Percentiles rank a stretch among this genome's conserved stretches.
Evolutionary conservation across 2,329 filamentous ascomycete genomes (phyloP).

Genomic region (Colletotrichum higginsianum): DNA sequence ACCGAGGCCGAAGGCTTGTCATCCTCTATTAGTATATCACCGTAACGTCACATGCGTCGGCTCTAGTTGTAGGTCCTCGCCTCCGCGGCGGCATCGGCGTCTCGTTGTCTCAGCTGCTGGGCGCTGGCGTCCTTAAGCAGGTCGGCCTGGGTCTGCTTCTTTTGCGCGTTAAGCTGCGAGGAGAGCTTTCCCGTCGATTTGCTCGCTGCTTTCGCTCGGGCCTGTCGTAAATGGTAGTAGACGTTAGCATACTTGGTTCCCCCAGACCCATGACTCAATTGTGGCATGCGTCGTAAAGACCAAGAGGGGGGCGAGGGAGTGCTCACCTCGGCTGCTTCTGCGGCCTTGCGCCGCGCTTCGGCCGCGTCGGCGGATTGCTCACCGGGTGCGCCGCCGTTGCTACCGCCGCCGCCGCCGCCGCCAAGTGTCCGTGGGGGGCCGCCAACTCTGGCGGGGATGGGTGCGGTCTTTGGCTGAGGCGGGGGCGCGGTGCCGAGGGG

Average conservation of each 20-base stretch:
- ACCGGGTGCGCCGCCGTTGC: conserved; percentile 60
- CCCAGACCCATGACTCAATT: not conserved
- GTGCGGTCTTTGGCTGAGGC: conserved; percentile 63
- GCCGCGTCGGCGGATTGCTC: conserved; percentile 51
- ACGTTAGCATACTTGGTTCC: conserved; percentile 11
- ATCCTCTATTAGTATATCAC: conserved; percentile 12
- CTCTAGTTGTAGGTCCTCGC: conserved; percentile 52
- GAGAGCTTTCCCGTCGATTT: conserved; percentile 78
- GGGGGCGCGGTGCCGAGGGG: conserved; percentile 73
- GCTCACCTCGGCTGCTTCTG: conserved; percentile 86
- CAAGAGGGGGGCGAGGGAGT: conserved; percentile 3
- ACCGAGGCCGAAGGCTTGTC: not conserved
- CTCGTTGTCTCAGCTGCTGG: conserved; percentile 75
- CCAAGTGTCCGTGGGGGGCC: conserved; percentile 77
- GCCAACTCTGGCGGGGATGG: conserved; percentile 68
- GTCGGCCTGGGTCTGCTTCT: conserved; percentile 78
- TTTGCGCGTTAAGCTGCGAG: conserved; percentile 80
- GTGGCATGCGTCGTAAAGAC: not conserved
- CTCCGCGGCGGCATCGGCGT: conserved; percentile 73
- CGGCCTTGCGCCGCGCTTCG: conserved; percentile 81
- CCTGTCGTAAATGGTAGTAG: conserved; percentile 59
- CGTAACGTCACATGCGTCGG: conserved; percentile 41
- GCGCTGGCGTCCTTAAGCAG: conserved; percentile 78
- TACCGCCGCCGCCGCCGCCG: conserved; percentile 54
- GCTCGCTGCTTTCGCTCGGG: conserved; percentile 73